These are phyloP conservation scores for Takakia lepidozioides DNA, from an alignment of 225 moss, liverwort and hornwort genomes.

Conservation along the genomic window DNA sequence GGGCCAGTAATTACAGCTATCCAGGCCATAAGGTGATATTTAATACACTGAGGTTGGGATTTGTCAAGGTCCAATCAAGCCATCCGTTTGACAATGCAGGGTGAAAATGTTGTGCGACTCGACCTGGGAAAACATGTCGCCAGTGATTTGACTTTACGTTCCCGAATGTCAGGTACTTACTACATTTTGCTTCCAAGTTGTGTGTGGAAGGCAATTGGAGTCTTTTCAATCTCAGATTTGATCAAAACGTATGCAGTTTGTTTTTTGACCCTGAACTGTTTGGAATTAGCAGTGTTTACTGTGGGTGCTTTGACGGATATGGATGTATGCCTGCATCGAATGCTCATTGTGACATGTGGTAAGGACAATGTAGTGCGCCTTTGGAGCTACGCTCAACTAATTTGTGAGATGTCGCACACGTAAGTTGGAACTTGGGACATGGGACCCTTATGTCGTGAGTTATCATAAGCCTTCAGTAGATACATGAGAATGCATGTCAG, in stretches of 20 bases:
- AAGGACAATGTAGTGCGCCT: slow-evolving; percentile 38
- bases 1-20: neutral
- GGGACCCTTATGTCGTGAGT: no score
- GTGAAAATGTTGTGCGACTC: slow-evolving; percentile 19
- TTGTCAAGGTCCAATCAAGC: no score
- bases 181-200: neutral
- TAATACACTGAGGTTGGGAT: no score
- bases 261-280: neutral
- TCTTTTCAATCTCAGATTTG: neutral
- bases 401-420: slow-evolving; percentile 45
- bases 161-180: slow-evolving; percentile 22
- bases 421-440: slow-evolving; percentile 15
- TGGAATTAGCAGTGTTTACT: slow-evolving; percentile 30
- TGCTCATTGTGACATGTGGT: slow-evolving; percentile 55
- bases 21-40: neutral
- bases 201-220: neutral
- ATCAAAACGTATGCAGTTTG: neutral
- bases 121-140: slow-evolving; percentile 13
- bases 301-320: slow-evolving; percentile 41
- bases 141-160: slow-evolving; percentile 13
- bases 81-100: no score
- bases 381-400: slow-evolving; percentile 54
- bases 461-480: no score
- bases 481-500: no score
- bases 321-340: slow-evolving; percentile 55